Evolutionary conservation across 1,284 basidiomycete species (phyloP), one percentile per base, ranked within the genome.

Genomic region (Ceratobasidium sp.): DNA sequence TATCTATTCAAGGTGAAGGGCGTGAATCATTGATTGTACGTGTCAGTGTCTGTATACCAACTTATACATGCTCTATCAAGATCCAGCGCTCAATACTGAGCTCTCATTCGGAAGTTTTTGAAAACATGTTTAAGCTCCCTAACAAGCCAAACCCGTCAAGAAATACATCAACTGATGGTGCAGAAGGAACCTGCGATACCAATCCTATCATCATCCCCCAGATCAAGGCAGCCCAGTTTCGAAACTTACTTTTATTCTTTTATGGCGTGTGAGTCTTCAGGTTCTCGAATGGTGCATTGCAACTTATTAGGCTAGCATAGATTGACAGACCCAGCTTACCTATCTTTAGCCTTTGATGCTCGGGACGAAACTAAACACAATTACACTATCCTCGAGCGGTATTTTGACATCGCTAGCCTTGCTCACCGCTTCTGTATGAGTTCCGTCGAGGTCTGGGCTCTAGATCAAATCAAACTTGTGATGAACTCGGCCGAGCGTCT

Each of bases 361-460:
- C 1, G 2, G 3, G 44, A 46, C n/a, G 54, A 61, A 2, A 13
- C 28, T 12, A 28, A 59, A 38, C 42, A 42, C 12, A 61, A 20
- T 10, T 4, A 9, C 12, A 40, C 54, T 20, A 23, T 40, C 7
- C 44, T 71, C 33, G 26, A 44, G 12, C 17, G 23, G 40, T 61
- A 71, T 26, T 44, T 71, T 48, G 42, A 71, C 50, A 71, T 71
- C 2, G 38, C 69, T 20, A 57, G 54, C 28, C 54, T 71, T 12
- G 69, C 69, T 33, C 42, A 33, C n/a, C 69, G 57, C 13, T 71
- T 71, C 57, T 33, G 69, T 13, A 59, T 71, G 56, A 2, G 2
- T 0, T 13, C 56, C 5, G 20, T 61, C 40, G 69, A 71, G 33
- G n/a, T 23, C 2, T 71, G 69, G 69, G 69, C 69, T 12, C 10